Percentiles rank a stretch among this genome's conserved stretches.
Conservation (phyloP, 805 yeast genomes). For the Zygosaccharomyces bisporus region DNA sequence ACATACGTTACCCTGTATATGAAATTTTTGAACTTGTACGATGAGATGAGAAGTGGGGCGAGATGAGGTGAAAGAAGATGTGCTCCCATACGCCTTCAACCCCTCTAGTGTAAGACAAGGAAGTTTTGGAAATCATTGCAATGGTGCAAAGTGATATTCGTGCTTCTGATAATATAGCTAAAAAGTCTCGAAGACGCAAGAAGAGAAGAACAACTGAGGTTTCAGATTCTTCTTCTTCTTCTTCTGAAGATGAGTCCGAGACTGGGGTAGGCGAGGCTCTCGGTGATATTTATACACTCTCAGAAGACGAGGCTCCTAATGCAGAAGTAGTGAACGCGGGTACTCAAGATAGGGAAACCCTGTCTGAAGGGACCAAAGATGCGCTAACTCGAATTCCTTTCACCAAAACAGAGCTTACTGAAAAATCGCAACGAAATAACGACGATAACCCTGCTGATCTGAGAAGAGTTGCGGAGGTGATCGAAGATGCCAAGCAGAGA, state of each 20-base stretch:
- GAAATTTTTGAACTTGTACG: conserved; percentile 8
- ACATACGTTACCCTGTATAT: conserved; percentile 7
- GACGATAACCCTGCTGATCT: conserved; percentile 29
- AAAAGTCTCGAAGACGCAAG: conserved; percentile 56
- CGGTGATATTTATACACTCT: conserved; percentile 3
- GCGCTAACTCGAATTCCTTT: conserved; percentile 27
- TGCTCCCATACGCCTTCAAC: too few relatives aligned
- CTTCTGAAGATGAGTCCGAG: conserved; percentile 11
- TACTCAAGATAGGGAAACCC: conserved; percentile 20
- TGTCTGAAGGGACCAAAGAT: conserved; percentile 22
- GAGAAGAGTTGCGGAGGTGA: conserved; percentile 29
- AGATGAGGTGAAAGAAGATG: too few relatives aligned
- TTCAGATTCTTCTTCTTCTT: conserved; percentile 47
- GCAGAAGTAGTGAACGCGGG: conserved; percentile 37
- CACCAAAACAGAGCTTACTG: conserved; percentile 38
- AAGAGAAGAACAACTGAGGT: conserved; percentile 82
- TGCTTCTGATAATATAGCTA: conserved; percentile 18
- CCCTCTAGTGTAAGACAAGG: not conserved
- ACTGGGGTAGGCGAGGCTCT: conserved; percentile 7
- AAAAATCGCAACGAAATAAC: conserved; percentile 17
- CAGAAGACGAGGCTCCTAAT: conserved; percentile 21
- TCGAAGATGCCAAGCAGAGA: conserved; percentile 29
- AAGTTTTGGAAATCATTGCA: not conserved
- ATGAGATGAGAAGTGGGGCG: conserved; percentile 20
- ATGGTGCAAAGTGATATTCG: conserved; percentile 29